These are phyloP conservation scores for Pseudevernia furfuracea DNA, from an alignment of 495 filamentous ascomycete genomes.

Conservation along the genomic window DNA sequence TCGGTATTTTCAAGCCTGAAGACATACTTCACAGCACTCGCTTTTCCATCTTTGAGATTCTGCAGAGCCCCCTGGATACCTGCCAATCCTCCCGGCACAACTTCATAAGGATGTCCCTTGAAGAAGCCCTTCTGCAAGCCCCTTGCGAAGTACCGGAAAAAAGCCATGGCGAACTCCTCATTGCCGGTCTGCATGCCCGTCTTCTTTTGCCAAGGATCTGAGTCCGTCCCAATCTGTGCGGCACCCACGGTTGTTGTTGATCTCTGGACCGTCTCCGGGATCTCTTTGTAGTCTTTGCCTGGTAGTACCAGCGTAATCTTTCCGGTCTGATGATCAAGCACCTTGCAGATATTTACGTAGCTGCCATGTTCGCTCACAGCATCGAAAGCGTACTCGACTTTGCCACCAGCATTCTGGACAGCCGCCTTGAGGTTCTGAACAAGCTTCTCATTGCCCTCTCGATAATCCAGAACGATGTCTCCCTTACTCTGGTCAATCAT, in stretches of 20 bases:
- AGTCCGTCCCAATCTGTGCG: slow-evolving; percentile 37
- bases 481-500: slow-evolving; percentile 58
- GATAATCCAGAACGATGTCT: slow-evolving; percentile 66
- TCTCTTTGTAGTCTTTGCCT: slow-evolving; percentile 27
- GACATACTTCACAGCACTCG: slow-evolving; percentile 61
- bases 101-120: slow-evolving; percentile 48
- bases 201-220: slow-evolving; percentile 22
- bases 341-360: slow-evolving; percentile 39
- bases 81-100: slow-evolving; percentile 50
- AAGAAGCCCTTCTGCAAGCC: slow-evolving; percentile 53
- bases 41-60: slow-evolving; percentile 54
- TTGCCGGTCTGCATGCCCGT: slow-evolving; percentile 22
- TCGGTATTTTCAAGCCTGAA: slow-evolving; percentile 58
- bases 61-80: slow-evolving; percentile 47
- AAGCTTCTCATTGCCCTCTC: slow-evolving; percentile 49
- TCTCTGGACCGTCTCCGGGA: slow-evolving; percentile 34
- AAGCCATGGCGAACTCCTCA: slow-evolving; percentile 51
- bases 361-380: slow-evolving; percentile 47
- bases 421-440: slow-evolving; percentile 45
- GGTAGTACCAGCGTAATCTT: slow-evolving; percentile 50
- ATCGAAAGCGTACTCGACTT: slow-evolving; percentile 47
- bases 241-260: slow-evolving; percentile 40
- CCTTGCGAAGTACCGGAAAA: slow-evolving; percentile 43
- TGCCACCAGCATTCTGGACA: slow-evolving; percentile 25
- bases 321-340: slow-evolving; percentile 36